Conservation (phyloP, 179 eudicot genomes). For the Spinacia oleracea region DNA sequence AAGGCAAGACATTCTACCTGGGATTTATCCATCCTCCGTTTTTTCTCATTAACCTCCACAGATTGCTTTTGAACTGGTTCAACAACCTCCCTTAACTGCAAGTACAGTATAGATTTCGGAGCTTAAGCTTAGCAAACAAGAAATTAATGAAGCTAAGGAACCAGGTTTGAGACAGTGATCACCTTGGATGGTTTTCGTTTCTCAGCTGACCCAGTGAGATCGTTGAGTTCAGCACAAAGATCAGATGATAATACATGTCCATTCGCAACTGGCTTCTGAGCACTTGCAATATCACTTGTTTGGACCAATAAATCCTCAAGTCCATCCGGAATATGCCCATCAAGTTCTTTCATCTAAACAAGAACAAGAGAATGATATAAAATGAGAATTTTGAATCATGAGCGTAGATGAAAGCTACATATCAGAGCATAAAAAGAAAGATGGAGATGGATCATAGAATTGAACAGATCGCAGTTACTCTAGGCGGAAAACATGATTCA, state of each 20-base stretch:
- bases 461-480: background rate
- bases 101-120: conserved; percentile 14
- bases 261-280: conserved; percentile 27
- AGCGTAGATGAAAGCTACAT: background rate
- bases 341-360: conserved; percentile 72
- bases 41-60: conserved; percentile 28
- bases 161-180: conserved; percentile 21
- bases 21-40: conserved; percentile 32
- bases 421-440: background rate
- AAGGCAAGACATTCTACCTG: conserved; percentile 39
- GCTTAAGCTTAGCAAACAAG: background rate
- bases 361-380: background rate
- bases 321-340: conserved; percentile 64
- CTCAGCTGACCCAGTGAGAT: conserved; percentile 25
- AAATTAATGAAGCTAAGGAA: background rate
- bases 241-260: conserved; percentile 30
- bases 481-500: background rate
- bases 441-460: background rate
- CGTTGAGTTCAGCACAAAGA: conserved; percentile 26
- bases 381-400: background rate
- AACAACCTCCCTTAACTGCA: conserved; percentile 31
- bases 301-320: conserved; percentile 52
- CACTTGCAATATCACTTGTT: conserved; percentile 27
- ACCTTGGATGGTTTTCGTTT: conserved; percentile 41
- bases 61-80: conserved; percentile 39